Evolutionary conservation across 768 basidiomycete species (phyloP).

Genomic region (Pleurotus tuoliensis): DNA sequence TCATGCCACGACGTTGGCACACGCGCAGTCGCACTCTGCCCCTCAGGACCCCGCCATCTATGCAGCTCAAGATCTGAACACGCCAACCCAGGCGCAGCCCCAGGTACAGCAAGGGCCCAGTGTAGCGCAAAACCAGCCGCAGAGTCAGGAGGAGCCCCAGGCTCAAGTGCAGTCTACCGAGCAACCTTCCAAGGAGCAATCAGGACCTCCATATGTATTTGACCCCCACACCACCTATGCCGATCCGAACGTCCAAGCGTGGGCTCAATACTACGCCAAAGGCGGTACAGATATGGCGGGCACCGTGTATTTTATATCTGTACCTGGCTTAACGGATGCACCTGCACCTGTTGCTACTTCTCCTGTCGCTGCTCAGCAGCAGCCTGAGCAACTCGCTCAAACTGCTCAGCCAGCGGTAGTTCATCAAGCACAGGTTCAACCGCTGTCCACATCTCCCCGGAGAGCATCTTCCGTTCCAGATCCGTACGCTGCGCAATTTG

Average conservation of each 20-base stretch:
- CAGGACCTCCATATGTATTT: conserved; percentile 50
- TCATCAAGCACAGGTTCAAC: background rate
- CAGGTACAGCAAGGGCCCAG: conserved; percentile 18
- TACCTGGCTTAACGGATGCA: conserved; percentile 66
- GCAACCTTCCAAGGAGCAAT: conserved; percentile 14
- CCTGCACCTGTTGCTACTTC: conserved; percentile 10
- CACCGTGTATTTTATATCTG: conserved; percentile 74
- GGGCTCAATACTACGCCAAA: conserved; percentile 82
- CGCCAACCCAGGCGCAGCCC: conserved; percentile 14
- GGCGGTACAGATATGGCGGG: conserved; percentile 75
- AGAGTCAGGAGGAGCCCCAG: conserved; percentile 22
- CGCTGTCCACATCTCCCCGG: background rate
- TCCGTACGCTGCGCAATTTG: background rate
- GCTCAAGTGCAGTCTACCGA: conserved; percentile 13
- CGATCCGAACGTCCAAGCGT: conserved; percentile 80
- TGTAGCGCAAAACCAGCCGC: conserved; percentile 22
- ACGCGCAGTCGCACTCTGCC: conserved; percentile 10
- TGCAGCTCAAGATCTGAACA: background rate
- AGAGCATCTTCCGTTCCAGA: conserved; percentile 1
- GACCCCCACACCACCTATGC: conserved; percentile 66
- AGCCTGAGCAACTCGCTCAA: conserved; percentile 9
- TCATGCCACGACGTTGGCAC: background rate
- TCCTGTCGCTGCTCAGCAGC: conserved; percentile 10
- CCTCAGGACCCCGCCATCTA: conserved; percentile 1
- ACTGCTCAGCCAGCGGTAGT: background rate